A percentile compares a stretch with the other conserved stretches of the same genome.
Evolutionary conservation across 169 alveolate species (phyloP).

Genomic region (Cryptosporidium ubiquitum): DNA sequence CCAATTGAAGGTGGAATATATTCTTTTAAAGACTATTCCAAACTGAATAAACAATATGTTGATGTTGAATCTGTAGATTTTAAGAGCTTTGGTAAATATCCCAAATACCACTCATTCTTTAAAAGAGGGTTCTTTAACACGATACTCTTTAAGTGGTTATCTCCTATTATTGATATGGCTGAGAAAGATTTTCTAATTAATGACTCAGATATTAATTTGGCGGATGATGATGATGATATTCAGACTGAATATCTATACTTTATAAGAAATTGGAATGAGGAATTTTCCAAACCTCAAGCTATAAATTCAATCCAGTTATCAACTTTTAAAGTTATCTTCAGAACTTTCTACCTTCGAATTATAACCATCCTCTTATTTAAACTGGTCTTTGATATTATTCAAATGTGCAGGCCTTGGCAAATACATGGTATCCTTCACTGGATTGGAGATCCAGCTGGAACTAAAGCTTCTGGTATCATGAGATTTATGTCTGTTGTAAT

Average conservation of each 20-base stretch:
- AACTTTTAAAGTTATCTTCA: conserved; percentile 29
- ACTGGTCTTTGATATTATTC: conserved; percentile 13
- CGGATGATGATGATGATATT: conserved; percentile 51
- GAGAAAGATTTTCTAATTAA: background rate
- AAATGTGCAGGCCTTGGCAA: conserved; percentile 57
- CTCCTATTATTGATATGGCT: conserved; percentile 17
- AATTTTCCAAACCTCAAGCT: conserved; percentile 43
- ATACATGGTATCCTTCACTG: conserved; percentile 25
- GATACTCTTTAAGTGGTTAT: conserved; percentile 36
- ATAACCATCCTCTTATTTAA: background rate
- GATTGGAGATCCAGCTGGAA: conserved; percentile 47
- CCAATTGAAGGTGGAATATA: background rate
- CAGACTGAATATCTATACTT: conserved; percentile 21
- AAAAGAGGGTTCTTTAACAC: conserved; percentile 59
- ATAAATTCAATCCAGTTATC: background rate
- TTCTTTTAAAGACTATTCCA: background rate
- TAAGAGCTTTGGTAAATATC: background rate
- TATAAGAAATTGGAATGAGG: conserved; percentile 55
- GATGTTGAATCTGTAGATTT: background rate
- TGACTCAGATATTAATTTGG: conserved; percentile 29
- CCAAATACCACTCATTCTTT: conserved; percentile 32
- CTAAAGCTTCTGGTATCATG: conserved; percentile 12
- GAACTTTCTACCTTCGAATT: conserved; percentile 37
- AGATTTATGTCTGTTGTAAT: conserved; percentile 19
- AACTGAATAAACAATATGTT: background rate